These are phyloP conservation scores for Aspergillus sp. DNA, from an alignment of 2,329 filamentous ascomycete species.

Conservation along the genomic window DNA sequence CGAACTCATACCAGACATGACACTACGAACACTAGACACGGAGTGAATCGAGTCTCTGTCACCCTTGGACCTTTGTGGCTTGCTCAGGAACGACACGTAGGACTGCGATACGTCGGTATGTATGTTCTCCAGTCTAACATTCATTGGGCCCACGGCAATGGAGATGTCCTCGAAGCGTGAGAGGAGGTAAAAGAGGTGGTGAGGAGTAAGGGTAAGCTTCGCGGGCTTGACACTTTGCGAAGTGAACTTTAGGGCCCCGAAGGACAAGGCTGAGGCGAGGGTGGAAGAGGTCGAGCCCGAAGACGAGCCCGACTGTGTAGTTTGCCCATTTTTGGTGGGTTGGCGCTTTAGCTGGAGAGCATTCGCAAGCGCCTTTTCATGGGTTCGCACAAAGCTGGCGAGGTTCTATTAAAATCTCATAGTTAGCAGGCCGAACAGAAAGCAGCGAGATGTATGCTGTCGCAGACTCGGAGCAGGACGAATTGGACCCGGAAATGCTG, in stretches of 20 bases:
- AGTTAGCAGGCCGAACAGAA: conserved; percentile 7
- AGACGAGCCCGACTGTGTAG: conserved; percentile 54
- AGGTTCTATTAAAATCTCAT: conserved; percentile 65
- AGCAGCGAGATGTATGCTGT: not conserved
- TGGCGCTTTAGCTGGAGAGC: conserved; percentile 81
- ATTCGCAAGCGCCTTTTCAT: conserved; percentile 96
- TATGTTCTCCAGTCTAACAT: conserved; percentile 89
- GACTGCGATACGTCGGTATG: conserved; percentile 81
- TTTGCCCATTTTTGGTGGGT: conserved; percentile 66
- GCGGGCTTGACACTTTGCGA: conserved; percentile 84
- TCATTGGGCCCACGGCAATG: conserved; percentile 93
- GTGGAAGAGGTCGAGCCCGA: conserved; percentile 68
- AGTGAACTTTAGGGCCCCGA: conserved; percentile 80
- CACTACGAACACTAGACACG: conserved; percentile 92
- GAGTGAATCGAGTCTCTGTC: conserved; percentile 92
- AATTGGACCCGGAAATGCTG: conserved; percentile 12
- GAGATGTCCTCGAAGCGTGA: conserved; percentile 92
- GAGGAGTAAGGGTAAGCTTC: conserved; percentile 88
- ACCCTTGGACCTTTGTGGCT: conserved; percentile 76
- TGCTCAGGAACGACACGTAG: conserved; percentile 92
- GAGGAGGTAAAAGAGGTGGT: conserved; percentile 94
- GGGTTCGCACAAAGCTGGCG: conserved; percentile 91
- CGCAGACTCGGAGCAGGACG: not conserved
- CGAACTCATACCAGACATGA: conserved; percentile 94
- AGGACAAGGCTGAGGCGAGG: conserved; percentile 80